Conservation (phyloP, 2,329 filamentous ascomycete species). For the Pseudogymnoascus destructans region DNA sequence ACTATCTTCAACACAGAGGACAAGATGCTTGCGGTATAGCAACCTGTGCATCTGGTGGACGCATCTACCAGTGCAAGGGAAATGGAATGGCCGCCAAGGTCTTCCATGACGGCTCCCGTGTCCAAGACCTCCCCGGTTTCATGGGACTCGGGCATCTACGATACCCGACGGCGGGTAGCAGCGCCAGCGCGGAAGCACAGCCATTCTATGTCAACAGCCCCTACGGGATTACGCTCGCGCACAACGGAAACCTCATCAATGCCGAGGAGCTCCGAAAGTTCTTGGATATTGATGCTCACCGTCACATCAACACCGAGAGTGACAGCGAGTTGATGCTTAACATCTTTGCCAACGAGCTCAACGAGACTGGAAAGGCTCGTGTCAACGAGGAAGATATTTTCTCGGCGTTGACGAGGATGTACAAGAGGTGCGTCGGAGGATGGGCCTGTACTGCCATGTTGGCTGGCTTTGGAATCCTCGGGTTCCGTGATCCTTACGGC, state of each 20-base stretch:
- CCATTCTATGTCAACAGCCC: slow-evolving; percentile 87
- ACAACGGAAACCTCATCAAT: slow-evolving; percentile 86
- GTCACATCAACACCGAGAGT: slow-evolving; percentile 61
- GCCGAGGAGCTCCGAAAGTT: slow-evolving; percentile 51
- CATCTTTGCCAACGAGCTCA: slow-evolving; percentile 71
- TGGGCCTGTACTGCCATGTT: slow-evolving; percentile 76
- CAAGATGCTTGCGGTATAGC: slow-evolving; percentile 85
- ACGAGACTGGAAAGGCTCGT: slow-evolving; percentile 67
- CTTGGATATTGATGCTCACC: slow-evolving; percentile 27
- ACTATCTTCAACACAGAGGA: slow-evolving; percentile 58
- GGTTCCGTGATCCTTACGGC: slow-evolving; percentile 66
- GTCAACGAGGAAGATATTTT: slow-evolving; percentile 71
- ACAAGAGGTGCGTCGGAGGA: slow-evolving; percentile 57
- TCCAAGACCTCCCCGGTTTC: slow-evolving; percentile 64
- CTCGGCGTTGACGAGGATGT: slow-evolving; percentile 56
- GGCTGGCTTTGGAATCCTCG: slow-evolving; percentile 66
- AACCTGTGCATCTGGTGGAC: slow-evolving; percentile 58
- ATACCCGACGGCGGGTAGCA: slow-evolving; percentile 82
- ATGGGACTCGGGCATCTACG: slow-evolving; percentile 79
- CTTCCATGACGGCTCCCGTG: slow-evolving; percentile 65
- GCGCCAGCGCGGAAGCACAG: slow-evolving; percentile 73
- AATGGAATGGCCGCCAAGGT: slow-evolving; percentile 79
- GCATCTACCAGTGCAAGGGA: slow-evolving; percentile 81
- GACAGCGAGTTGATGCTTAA: slow-evolving; percentile 84
- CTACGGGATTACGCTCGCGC: slow-evolving; percentile 67